phyloP scores from a whole-genome alignment of 768 basidiomycete species.

The Lenzites betulinus region DNA sequence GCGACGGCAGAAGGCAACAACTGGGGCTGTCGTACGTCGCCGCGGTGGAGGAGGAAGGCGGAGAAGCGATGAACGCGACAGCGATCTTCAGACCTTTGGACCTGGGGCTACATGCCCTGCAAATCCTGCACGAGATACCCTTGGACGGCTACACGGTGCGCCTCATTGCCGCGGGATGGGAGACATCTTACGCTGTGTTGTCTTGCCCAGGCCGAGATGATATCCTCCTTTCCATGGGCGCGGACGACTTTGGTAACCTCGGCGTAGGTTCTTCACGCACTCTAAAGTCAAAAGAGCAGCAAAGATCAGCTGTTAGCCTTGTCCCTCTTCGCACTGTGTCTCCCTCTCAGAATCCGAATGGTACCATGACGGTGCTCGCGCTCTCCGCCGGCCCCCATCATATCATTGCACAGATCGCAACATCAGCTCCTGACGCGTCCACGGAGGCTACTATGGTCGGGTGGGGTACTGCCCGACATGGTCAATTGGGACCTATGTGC shows the following conservation, averaged over 20 bases:
- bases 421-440: slow-evolving; percentile 26
- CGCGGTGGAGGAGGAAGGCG: not conserved
- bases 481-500: slow-evolving; percentile 64
- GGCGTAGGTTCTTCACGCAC: slow-evolving; percentile 47
- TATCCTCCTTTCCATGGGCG: slow-evolving; percentile 75
- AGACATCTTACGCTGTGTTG: slow-evolving; percentile 77
- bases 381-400: slow-evolving; percentile 68
- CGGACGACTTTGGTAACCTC: slow-evolving; percentile 82
- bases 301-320: slow-evolving; percentile 37
- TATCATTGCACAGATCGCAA: slow-evolving; percentile 50
- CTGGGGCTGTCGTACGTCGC: slow-evolving; percentile 51
- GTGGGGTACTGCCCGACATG: slow-evolving; percentile 86
- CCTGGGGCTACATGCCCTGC: slow-evolving; percentile 34
- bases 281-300: slow-evolving; percentile 3
- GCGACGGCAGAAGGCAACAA: slow-evolving; percentile 72
- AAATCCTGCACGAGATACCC: slow-evolving; percentile 27
- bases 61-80: slow-evolving; percentile 12
- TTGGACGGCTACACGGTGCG: slow-evolving; percentile 47
- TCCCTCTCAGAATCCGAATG: not conserved
- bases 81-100: slow-evolving; percentile 52
- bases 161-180: slow-evolving; percentile 73
- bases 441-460: slow-evolving; percentile 49
- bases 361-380: slow-evolving; percentile 32
- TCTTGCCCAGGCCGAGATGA: slow-evolving; percentile 45
- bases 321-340: slow-evolving; percentile 40